Evolutionary conservation across 1,284 basidiomycete species (phyloP).

Genomic region (Flammula alnicola): DNA sequence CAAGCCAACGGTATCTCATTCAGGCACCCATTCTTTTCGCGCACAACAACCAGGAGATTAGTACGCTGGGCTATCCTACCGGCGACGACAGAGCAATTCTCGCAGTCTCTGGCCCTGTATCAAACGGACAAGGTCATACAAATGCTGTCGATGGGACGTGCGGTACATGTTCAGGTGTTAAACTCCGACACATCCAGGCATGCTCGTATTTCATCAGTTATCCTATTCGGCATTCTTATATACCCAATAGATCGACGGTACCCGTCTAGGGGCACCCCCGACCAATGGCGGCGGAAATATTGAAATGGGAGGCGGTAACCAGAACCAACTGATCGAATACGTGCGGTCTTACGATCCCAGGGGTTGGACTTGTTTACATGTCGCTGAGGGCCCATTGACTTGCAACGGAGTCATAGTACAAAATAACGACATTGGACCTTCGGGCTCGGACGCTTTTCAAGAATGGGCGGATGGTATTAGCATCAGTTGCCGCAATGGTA

Average conservation of each 20-base stretch:
- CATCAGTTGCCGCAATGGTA: constrained; percentile 68
- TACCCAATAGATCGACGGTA: constrained; percentile 64
- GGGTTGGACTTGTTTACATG: constrained; percentile 76
- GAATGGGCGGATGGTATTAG: constrained; percentile 90
- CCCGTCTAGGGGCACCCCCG: constrained; percentile 53
- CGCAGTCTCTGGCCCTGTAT: constrained; percentile 56
- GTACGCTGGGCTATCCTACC: constrained; percentile 74
- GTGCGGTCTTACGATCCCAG: constrained; percentile 74
- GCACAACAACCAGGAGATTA: constrained; percentile 75
- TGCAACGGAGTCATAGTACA: constrained; percentile 71
- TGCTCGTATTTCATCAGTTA: constrained; percentile 12
- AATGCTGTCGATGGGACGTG: constrained; percentile 74
- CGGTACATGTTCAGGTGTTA: constrained; percentile 57
- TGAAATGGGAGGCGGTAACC: constrained; percentile 76
- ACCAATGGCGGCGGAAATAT: constrained; percentile 73
- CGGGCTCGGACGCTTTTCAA: constrained; percentile 65
- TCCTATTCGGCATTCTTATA: constrained; percentile 2
- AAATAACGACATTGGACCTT: constrained; percentile 82
- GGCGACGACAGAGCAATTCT: constrained; percentile 40
- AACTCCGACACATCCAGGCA: constrained; percentile 75
- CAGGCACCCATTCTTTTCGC: constrained; percentile 68
- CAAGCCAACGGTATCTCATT: constrained; percentile 62
- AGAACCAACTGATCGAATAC: constrained; percentile 70
- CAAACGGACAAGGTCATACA: constrained; percentile 64
- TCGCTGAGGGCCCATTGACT: constrained; percentile 66